phyloP scores from a whole-genome alignment of 192 early-diverging fungal genomes.

The Backusella psychrophila region DNA sequence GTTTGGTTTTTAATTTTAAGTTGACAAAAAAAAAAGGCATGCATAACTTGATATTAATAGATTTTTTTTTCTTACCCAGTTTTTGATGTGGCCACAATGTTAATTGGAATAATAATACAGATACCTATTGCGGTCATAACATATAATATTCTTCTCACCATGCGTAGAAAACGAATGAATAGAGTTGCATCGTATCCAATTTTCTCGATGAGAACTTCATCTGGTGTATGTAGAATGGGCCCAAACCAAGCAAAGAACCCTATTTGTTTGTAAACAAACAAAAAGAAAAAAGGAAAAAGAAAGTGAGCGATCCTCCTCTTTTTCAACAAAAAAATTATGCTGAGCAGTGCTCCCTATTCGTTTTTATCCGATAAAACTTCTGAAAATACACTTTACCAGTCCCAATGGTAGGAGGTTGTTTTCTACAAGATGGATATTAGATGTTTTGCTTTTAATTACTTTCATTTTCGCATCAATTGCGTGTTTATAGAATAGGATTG shows the following conservation, averaged over 20 bases:
- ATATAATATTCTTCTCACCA: constrained; percentile 57
- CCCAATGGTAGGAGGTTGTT: constrained; percentile 62
- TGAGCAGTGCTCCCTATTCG: neutral
- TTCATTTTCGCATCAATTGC: neutral
- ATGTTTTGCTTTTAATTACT: neutral
- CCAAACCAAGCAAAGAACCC: constrained; percentile 59
- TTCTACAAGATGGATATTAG: constrained; percentile 27
- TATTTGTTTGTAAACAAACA: neutral
- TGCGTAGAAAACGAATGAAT: constrained; percentile 64
- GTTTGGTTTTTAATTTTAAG: neutral
- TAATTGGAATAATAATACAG: constrained; percentile 62
- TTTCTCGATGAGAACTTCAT: constrained; percentile 58
- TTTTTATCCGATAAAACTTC: neutral
- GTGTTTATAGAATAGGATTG: neutral
- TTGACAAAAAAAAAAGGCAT: neutral
- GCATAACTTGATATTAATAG: constrained; percentile 5
- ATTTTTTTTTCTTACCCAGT: constrained; percentile 51
- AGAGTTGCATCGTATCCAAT: constrained; percentile 72
- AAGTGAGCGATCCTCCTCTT: neutral
- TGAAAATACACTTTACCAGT: constrained; percentile 27
- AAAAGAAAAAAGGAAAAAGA: neutral
- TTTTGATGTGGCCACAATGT: constrained; percentile 45
- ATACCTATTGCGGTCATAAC: constrained; percentile 57
- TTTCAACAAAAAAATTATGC: neutral
- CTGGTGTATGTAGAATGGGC: constrained; percentile 54